Evolutionary conservation across 2,329 filamentous ascomycete genomes (phyloP).

Genomic region (Aspergillus tanneri): DNA sequence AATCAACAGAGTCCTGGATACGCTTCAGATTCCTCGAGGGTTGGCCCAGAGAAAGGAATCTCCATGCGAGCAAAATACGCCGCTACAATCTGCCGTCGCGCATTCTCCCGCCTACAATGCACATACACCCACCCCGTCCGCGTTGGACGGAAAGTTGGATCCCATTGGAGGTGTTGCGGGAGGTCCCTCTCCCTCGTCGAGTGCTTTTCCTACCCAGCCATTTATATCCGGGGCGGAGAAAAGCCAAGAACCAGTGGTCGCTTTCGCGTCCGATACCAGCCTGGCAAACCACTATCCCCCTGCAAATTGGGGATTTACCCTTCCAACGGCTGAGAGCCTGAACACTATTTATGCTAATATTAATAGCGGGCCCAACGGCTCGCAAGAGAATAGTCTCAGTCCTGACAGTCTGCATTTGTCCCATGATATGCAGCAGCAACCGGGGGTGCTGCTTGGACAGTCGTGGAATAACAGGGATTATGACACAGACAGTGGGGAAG

Average conservation of each 20-base stretch:
- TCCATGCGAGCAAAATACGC: not conserved
- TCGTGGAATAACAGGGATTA: conserved; percentile 23
- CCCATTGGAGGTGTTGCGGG: conserved; percentile 5
- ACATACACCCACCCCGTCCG: conserved; percentile 13
- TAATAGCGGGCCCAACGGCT: conserved; percentile 19
- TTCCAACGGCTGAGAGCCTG: conserved; percentile 39
- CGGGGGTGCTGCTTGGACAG: conserved; percentile 23
- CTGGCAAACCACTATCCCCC: conserved; percentile 25
- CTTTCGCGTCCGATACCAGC: conserved; percentile 24
- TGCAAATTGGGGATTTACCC: conserved; percentile 34
- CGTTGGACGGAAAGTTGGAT: conserved; percentile 12
- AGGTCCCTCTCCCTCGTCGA: conserved; percentile 15
- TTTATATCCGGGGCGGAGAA: conserved; percentile 15
- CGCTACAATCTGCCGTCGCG: not conserved
- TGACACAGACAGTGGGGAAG: conserved; percentile 38
- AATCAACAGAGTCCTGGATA: conserved; percentile 41
- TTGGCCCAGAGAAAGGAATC: conserved; percentile 16
- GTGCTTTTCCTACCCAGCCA: conserved; percentile 13
- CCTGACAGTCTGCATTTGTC: conserved; percentile 28
- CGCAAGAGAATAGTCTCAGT: conserved; percentile 25
- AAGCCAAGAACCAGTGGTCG: conserved; percentile 19
- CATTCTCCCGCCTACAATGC: conserved; percentile 13
- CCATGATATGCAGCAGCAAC: conserved; percentile 30
- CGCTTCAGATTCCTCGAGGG: conserved; percentile 34
- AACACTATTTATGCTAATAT: conserved; percentile 37